Evolutionary conservation across 2,329 filamentous ascomycete genomes (phyloP).

Genomic region (Chrysoporthe cubensis): DNA sequence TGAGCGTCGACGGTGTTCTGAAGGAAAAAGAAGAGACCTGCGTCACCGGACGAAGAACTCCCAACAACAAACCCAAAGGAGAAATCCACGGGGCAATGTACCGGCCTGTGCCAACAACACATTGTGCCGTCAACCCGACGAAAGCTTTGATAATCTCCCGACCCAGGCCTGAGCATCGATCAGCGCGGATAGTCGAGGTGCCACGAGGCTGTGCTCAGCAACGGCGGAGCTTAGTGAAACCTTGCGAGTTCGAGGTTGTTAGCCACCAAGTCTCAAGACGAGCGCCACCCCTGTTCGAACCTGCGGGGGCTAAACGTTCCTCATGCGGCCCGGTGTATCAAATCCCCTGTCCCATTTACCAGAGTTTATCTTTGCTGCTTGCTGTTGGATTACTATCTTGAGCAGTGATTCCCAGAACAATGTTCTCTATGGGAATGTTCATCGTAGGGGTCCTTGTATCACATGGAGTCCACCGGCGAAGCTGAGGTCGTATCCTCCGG

Average conservation of each 20-base stretch:
- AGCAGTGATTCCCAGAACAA: not conserved
- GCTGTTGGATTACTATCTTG: not conserved
- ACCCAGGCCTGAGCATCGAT: conserved; percentile 6
- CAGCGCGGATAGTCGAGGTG: conserved; percentile 17
- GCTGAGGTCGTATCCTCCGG: not conserved
- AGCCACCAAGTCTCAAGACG: conserved; percentile 26
- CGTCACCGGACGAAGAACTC: conserved; percentile 26
- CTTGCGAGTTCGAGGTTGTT: conserved; percentile 26
- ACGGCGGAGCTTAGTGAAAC: conserved; percentile 24
- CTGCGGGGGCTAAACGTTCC: not conserved
- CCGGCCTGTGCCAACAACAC: not conserved
- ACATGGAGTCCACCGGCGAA: not conserved
- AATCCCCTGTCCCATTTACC: conserved; percentile 3
- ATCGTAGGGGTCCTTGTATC: not conserved
- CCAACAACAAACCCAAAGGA: conserved; percentile 30
- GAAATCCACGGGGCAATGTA: conserved; percentile 29
- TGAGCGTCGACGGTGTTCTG: conserved; percentile 19
- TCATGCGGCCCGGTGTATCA: conserved; percentile 5
- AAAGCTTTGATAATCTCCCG: not conserved
- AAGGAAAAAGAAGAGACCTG: conserved; percentile 29
- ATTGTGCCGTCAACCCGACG: not conserved
- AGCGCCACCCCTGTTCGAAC: conserved; percentile 20
- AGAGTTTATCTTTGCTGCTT: conserved; percentile 5
- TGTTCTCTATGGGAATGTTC: not conserved
- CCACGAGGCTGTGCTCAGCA: conserved; percentile 22